Conservation (phyloP, 2,329 filamentous ascomycete species). For the Xylaria sp. region DNA sequence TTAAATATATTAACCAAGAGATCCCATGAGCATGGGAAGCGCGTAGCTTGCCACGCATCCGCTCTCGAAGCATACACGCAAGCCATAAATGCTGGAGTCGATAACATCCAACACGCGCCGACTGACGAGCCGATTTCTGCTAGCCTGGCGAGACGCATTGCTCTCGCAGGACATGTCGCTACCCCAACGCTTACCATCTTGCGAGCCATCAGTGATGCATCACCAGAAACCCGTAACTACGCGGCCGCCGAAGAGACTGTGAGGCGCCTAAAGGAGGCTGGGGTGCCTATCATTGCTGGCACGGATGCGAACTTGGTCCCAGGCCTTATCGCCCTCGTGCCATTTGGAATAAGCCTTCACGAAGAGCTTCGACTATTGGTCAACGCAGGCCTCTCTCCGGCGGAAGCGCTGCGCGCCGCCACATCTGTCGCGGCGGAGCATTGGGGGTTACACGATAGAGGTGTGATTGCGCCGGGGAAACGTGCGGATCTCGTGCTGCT, state of each 20-base stretch:
- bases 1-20: conserved; percentile 23
- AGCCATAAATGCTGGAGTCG: conserved; percentile 28
- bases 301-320: conserved; percentile 29
- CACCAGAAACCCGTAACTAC: conserved; percentile 24
- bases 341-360: conserved; percentile 31
- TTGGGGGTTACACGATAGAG: conserved; percentile 29
- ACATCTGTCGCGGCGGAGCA: conserved; percentile 28
- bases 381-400: conserved; percentile 25
- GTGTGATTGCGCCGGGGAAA: conserved; percentile 23
- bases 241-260: conserved; percentile 28
- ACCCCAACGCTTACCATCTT: conserved; percentile 34
- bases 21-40: conserved; percentile 25
- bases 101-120: conserved; percentile 33
- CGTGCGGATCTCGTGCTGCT: conserved; percentile 35
- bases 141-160: conserved; percentile 14
- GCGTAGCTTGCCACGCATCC: conserved; percentile 31
- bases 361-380: conserved; percentile 33
- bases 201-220: conserved; percentile 27
- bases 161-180: conserved; percentile 9
- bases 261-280: conserved; percentile 25
- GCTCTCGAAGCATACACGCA: conserved; percentile 22
- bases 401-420: conserved; percentile 26
- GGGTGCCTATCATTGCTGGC: conserved; percentile 32
- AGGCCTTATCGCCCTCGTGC: conserved; percentile 18
- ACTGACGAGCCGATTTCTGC: conserved; percentile 22